A percentile compares a stretch with the other conserved stretches of the same genome.
Conservation (phyloP, 305 asterid genomes). For the Fraxinus baroniana region DNA sequence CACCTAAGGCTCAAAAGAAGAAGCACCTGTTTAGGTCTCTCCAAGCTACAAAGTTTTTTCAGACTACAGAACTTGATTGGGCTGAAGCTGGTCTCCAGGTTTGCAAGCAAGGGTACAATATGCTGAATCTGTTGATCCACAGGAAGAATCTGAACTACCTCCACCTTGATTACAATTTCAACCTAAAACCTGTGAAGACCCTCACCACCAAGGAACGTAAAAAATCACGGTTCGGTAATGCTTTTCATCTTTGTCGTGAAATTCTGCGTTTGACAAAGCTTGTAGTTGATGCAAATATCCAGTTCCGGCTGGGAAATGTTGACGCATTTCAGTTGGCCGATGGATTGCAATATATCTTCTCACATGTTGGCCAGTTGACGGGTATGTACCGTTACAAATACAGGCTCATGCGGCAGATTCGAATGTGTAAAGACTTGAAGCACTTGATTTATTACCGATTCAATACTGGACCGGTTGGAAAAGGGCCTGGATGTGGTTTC, state of each 20-base stretch:
- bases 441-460: slow-evolving; percentile 96
- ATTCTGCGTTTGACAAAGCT: slow-evolving; percentile 94
- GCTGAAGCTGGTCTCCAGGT: slow-evolving; percentile 99
- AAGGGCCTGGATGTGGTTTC: slow-evolving; percentile 99
- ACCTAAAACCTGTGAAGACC: slow-evolving; percentile 98
- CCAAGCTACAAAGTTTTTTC: slow-evolving; percentile 96
- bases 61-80: slow-evolving; percentile 99
- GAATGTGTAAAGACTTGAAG: slow-evolving; percentile 99
- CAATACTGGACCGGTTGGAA: slow-evolving; percentile 99
- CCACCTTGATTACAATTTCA: slow-evolving; percentile 96
- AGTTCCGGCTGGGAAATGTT: slow-evolving; percentile 98
- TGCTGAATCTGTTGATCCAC: slow-evolving; percentile 94
- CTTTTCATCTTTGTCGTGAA: slow-evolving; percentile 99
- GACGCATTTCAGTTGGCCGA: slow-evolving; percentile 99
- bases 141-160: slow-evolving; percentile 94
- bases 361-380: slow-evolving; percentile 98
- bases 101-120: slow-evolving; percentile 98
- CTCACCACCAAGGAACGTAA: slow-evolving; percentile 97
- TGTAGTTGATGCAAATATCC: slow-evolving; percentile 97
- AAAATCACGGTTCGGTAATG: slow-evolving; percentile 96
- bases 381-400: slow-evolving; percentile 98
- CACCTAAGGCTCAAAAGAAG: slow-evolving; percentile 99
- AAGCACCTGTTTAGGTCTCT: slow-evolving; percentile 94
- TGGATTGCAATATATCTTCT: slow-evolving; percentile 93
- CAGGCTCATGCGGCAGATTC: slow-evolving; percentile 98